A percentile compares a stretch with the other conserved stretches of the same genome.
Evolutionary conservation across 495 filamentous ascomycete genomes (phyloP).

Genomic region (Cercophora newfieldiana): DNA sequence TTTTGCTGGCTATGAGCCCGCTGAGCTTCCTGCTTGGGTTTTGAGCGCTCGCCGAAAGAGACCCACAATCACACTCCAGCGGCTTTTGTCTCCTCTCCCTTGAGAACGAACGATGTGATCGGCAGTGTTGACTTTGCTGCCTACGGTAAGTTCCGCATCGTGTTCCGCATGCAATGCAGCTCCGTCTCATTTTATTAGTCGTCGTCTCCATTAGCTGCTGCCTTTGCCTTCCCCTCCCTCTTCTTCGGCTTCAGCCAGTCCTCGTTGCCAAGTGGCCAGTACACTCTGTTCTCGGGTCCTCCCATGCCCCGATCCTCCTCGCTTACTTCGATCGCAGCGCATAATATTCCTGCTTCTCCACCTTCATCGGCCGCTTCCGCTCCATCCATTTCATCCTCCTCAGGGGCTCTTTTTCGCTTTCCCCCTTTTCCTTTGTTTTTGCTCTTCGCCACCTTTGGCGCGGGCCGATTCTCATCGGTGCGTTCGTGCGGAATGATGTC

Average conservation of each 20-base stretch:
- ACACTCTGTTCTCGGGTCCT: slow-evolving; percentile 79
- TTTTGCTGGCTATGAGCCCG: no score
- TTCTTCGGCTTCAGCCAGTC: slow-evolving; percentile 85
- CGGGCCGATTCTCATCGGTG: slow-evolving; percentile 72
- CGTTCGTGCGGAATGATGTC: slow-evolving; percentile 78
- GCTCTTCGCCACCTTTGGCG: slow-evolving; percentile 55
- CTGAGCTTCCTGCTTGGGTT: no score
- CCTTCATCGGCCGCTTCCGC: slow-evolving; percentile 49
- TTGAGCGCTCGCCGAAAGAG: no score
- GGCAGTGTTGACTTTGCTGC: background rate
- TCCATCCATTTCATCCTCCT: slow-evolving; percentile 37
- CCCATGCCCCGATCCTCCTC: slow-evolving; percentile 85
- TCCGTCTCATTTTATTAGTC: background rate
- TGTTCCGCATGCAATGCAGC: background rate
- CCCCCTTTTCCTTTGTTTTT: slow-evolving; percentile 30
- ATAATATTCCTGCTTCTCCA: slow-evolving; percentile 41
- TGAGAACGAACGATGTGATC: no score
- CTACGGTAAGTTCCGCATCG: background rate
- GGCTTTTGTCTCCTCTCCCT: no score
- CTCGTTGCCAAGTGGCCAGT: slow-evolving; percentile 88
- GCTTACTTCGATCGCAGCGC: slow-evolving; percentile 44
- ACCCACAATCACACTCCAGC: no score
- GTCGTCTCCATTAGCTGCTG: slow-evolving; percentile 12
- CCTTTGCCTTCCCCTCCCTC: slow-evolving; percentile 59
- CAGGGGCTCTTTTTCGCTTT: slow-evolving; percentile 23